Percentiles rank a stretch among this genome's conserved stretches.
phyloP scores from a whole-genome alignment of 2,329 filamentous ascomycete genomes.

The Ramularia endophylla region DNA sequence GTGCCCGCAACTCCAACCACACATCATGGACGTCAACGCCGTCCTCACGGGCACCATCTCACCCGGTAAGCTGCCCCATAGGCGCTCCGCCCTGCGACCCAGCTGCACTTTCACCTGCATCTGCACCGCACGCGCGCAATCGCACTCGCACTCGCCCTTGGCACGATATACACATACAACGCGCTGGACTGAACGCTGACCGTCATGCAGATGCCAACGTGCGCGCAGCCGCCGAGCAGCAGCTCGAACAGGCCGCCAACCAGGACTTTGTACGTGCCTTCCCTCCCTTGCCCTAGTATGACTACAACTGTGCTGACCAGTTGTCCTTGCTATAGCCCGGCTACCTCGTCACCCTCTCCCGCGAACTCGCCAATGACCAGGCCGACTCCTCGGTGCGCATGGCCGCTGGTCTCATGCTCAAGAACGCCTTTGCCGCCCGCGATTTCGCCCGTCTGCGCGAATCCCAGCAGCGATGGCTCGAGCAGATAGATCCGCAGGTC shows the following conservation, averaged over 20 bases:
- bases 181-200: conserved; percentile 22
- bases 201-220: conserved; percentile 67
- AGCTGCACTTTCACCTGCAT: conserved; percentile 26
- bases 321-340: conserved; percentile 57
- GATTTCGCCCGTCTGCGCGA: conserved; percentile 82
- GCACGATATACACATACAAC: conserved; percentile 18
- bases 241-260: conserved; percentile 87
- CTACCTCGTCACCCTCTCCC: conserved; percentile 88
- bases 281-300: conserved; percentile 1
- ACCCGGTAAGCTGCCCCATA: conserved; percentile 59
- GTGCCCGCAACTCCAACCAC: conserved; percentile 4
- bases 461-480: conserved; percentile 89
- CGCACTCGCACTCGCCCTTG: conserved; percentile 17
- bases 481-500: conserved; percentile 71
- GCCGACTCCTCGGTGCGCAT: conserved; percentile 79
- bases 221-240: conserved; percentile 87
- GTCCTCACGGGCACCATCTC: conserved; percentile 97
- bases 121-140: no score
- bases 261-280: conserved; percentile 77
- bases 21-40: conserved; percentile 92
- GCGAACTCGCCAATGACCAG: conserved; percentile 87
- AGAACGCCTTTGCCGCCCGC: conserved; percentile 96
- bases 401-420: conserved; percentile 91
- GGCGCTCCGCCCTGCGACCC: conserved; percentile 1
- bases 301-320: conserved; percentile 8